Base-by-base conservation (phyloP, 768 basidiomycete species). In the Strobilomyces confusus region DNA sequence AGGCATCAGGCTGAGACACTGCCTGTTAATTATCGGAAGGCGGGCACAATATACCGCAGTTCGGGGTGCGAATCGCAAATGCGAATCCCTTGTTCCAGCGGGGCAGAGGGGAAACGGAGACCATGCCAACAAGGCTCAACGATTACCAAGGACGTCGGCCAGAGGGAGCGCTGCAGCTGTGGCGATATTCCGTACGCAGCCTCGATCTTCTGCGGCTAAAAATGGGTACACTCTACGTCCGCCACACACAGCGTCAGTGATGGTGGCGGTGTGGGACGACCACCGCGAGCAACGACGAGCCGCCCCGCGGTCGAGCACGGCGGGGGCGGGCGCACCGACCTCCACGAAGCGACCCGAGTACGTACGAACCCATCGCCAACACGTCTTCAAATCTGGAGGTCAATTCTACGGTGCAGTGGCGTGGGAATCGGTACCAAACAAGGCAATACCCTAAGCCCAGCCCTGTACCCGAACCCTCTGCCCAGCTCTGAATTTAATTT, bases 401-500 rank as follows among this genome's bases (percentile, higher is more conserved):
- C 46, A 46, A 37, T 47, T 52, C 55, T 54, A 47, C 56, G 7
- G 33, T 19, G 19, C 2, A 50, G 67, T 65, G 69, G 65, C 69
- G 70, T 68, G 68, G 44, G 47, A 64, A 44, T 26, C 6, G 0
- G 0, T 0, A 1, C 48, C 52, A 44, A 5, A 17, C 45, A 60
- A 56, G 64, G 68, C 20, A 57, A 69, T 69, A 58, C 68, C 68
- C 69, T 70, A 12, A 20, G 57, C 67, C 70, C 62, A 66, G 61
- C 74, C 75, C 75, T 76, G 59, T 72, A 61, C 75, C 73, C 75
- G 72, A 83, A 84, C 83, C 83, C 83, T 86, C 75, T 84, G 83
- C 83, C 83, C 83, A 80, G 72, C 72, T 74, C 77, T 73, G 78
- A 80, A 83, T 83, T 85, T 83, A 80, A 77, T 78, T 75, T 75